phyloP scores from a whole-genome alignment of 441 rosid species.

The Daphne laureola region DNA sequence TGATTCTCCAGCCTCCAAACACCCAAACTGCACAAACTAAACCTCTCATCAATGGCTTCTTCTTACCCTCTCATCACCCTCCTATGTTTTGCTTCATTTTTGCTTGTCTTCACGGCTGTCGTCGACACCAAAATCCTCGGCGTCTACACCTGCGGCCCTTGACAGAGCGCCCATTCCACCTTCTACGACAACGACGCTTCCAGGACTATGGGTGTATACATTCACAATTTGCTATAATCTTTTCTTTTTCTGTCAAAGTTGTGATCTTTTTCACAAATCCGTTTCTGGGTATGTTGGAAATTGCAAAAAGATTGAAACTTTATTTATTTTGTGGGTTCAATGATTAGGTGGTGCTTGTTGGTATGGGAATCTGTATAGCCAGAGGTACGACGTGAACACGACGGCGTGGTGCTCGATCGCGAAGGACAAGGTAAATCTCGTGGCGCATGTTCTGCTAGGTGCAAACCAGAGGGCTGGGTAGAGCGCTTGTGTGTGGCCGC shows the following conservation, averaged over 20 bases:
- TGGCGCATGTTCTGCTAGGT: too few relatives aligned
- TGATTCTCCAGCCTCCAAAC: too few relatives aligned
- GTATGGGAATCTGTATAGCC: slow-evolving; percentile 31
- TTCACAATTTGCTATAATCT: too few relatives aligned
- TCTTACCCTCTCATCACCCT: background rate
- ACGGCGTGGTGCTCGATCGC: too few relatives aligned
- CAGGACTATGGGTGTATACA: slow-evolving; percentile 28
- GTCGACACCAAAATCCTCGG: slow-evolving; percentile 33
- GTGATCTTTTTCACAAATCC: background rate
- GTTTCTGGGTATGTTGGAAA: background rate
- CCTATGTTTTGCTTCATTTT: background rate
- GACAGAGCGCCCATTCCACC: slow-evolving; percentile 36
- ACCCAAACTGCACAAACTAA: too few relatives aligned
- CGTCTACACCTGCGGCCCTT: slow-evolving; percentile 28
- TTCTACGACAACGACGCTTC: slow-evolving; percentile 34
- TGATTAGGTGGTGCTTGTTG: slow-evolving; percentile 28
- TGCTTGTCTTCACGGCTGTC: background rate
- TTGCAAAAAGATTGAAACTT: background rate
- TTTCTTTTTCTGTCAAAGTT: too few relatives aligned
- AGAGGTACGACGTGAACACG: slow-evolving; percentile 31
- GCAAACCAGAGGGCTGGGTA: too few relatives aligned
- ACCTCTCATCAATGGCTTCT: too few relatives aligned
- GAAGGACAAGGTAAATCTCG: too few relatives aligned
- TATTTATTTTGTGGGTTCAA: background rate
- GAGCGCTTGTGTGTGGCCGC: too few relatives aligned